Percentiles rank a stretch among this genome's conserved stretches.
phyloP scores from a whole-genome alignment of 1,284 basidiomycete genomes.

The Clitocybe nebularis region DNA sequence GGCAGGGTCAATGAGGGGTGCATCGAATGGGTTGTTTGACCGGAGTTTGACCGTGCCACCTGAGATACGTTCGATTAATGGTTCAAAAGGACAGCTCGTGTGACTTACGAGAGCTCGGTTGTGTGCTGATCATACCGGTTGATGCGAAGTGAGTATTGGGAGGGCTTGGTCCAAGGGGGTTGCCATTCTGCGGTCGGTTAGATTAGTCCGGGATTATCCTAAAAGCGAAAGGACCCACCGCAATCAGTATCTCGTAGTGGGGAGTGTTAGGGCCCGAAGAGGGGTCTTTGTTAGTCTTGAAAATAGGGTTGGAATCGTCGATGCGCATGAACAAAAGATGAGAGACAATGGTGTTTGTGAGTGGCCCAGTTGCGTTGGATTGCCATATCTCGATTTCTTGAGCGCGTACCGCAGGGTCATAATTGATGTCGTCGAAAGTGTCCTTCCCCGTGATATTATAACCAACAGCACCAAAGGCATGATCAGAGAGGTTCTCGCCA shows the following conservation, averaged over 20 bases:
- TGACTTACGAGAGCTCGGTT: conserved; percentile 2
- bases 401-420: conserved; percentile 14
- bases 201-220: not conserved
- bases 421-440: conserved; percentile 18
- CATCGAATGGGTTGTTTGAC: conserved; percentile 29
- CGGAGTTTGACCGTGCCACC: conserved; percentile 27
- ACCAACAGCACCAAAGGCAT: conserved; percentile 19
- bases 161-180: conserved; percentile 8
- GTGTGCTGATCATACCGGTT: not conserved
- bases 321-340: conserved; percentile 21
- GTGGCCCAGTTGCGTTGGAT: conserved; percentile 13
- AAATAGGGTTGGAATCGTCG: conserved; percentile 15
- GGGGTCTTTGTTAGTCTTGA: conserved; percentile 18
- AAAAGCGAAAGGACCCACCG: conserved; percentile 5
- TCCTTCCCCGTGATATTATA: conserved; percentile 3
- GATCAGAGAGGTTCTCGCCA: conserved; percentile 26
- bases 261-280: conserved; percentile 22
- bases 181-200: conserved; percentile 10
- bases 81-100: conserved; percentile 2
- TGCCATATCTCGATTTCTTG: conserved; percentile 16
- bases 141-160: conserved; percentile 4
- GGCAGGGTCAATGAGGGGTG: conserved; percentile 33
- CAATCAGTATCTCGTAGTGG: conserved; percentile 20
- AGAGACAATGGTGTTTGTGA: conserved; percentile 12
- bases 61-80: conserved; percentile 14